Percentiles rank a stretch among this genome's conserved stretches.
Evolutionary conservation across 2,329 filamentous ascomycete genomes (phyloP).

Genomic region (Endothia cerciana): DNA sequence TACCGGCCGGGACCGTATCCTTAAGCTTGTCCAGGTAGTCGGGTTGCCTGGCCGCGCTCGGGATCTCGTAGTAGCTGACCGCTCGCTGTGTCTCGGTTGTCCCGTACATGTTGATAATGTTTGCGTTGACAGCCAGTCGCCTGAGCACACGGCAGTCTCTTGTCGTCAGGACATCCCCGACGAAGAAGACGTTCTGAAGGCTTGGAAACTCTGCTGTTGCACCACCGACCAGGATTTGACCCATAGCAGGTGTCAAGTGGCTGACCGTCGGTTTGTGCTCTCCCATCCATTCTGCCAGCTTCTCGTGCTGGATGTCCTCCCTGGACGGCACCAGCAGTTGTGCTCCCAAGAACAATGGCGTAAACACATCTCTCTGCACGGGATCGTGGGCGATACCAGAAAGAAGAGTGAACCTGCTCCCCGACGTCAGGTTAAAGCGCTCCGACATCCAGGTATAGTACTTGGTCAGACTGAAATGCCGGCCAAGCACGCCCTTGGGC

Average conservation of each 20-base stretch:
- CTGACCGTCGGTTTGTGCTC: slow-evolving; percentile 75
- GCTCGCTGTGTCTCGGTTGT: slow-evolving; percentile 83
- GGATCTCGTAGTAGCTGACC: slow-evolving; percentile 83
- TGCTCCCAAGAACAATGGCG: slow-evolving; percentile 24
- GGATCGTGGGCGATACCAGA: slow-evolving; percentile 82
- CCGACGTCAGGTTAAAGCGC: slow-evolving; percentile 60
- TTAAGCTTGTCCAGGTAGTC: slow-evolving; percentile 46
- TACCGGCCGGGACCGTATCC: slow-evolving; percentile 81
- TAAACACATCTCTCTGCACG: slow-evolving; percentile 40
- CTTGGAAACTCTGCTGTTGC: slow-evolving; percentile 76
- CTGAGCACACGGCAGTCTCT: slow-evolving; percentile 80
- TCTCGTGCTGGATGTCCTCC: slow-evolving; percentile 77
- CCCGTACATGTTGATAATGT: slow-evolving; percentile 85
- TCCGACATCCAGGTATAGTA: slow-evolving; percentile 96
- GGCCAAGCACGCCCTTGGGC: slow-evolving; percentile 71
- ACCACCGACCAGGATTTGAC: slow-evolving; percentile 88
- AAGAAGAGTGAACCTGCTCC: slow-evolving; percentile 73
- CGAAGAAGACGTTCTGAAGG: slow-evolving; percentile 83
- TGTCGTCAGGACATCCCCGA: slow-evolving; percentile 87
- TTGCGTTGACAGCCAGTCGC: slow-evolving; percentile 72
- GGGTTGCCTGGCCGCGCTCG: slow-evolving; percentile 66
- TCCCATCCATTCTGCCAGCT: slow-evolving; percentile 85
- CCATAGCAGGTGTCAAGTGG: slow-evolving; percentile 95
- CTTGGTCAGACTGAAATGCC: slow-evolving; percentile 82
- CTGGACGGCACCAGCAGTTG: slow-evolving; percentile 20